A percentile compares a stretch with the other conserved stretches of the same genome.
Evolutionary conservation across 495 filamentous ascomycete species (phyloP).

Genomic region (Hypoxylon trugodes): DNA sequence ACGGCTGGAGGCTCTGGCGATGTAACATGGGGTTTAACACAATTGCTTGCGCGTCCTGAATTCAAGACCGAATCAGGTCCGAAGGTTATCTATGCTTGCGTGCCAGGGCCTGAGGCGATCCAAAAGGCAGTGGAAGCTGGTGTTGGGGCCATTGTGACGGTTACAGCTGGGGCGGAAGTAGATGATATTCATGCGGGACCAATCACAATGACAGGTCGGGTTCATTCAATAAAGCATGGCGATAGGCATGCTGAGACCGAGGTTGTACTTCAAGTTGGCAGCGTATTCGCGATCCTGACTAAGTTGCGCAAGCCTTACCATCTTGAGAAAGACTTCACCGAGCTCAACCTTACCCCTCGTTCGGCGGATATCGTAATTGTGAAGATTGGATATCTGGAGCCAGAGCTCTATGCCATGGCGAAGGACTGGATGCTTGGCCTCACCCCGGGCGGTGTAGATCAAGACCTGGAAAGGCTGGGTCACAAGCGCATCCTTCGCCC

Average conservation of each 20-base stretch:
- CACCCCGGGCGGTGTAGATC: slow-evolving; percentile 65
- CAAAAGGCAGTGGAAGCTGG: slow-evolving; percentile 56
- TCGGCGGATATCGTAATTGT: slow-evolving; percentile 63
- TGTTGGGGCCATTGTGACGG: slow-evolving; percentile 59
- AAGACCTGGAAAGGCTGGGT: slow-evolving; percentile 59
- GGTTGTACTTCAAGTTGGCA: slow-evolving; percentile 62
- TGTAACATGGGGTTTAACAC: slow-evolving; percentile 61
- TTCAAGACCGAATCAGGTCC: slow-evolving; percentile 52
- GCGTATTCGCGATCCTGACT: slow-evolving; percentile 63
- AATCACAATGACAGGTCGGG: slow-evolving; percentile 60
- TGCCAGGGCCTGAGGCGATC: slow-evolving; percentile 60
- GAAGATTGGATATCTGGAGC: slow-evolving; percentile 68
- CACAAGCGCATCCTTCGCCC: slow-evolving; percentile 60
- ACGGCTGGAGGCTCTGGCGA: slow-evolving; percentile 66
- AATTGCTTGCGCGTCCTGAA: slow-evolving; percentile 58
- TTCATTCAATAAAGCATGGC: slow-evolving; percentile 63
- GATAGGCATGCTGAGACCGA: slow-evolving; percentile 60
- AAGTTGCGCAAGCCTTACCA: slow-evolving; percentile 67
- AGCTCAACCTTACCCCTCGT: slow-evolving; percentile 57
- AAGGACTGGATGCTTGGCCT: slow-evolving; percentile 64
- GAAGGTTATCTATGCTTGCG: slow-evolving; percentile 64
- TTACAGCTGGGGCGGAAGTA: slow-evolving; percentile 64
- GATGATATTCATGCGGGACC: slow-evolving; percentile 62
- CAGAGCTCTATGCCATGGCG: slow-evolving; percentile 65
- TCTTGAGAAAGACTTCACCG: slow-evolving; percentile 62